phyloP scores from a whole-genome alignment of 2,329 filamentous ascomycete genomes.

The Cladosporium cucumerinum region DNA sequence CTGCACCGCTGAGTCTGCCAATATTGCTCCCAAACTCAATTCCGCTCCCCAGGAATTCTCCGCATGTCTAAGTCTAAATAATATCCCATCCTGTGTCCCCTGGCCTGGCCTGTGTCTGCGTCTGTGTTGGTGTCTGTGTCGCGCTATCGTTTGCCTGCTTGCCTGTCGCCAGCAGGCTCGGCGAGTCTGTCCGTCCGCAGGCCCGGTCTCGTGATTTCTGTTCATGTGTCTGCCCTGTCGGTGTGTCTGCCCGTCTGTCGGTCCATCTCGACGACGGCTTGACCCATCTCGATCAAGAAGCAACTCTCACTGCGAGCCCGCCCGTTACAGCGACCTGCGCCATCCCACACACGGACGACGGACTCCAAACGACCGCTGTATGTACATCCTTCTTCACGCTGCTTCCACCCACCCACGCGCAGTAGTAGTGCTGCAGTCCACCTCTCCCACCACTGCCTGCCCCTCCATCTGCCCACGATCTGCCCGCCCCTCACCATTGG shows the following conservation, averaged over 20 bases:
- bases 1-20: background rate
- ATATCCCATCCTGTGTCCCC: background rate
- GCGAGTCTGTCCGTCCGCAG: background rate
- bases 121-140: background rate
- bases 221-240: background rate
- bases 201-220: background rate
- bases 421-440: background rate
- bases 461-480: slow-evolving; percentile 9
- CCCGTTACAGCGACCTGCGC: slow-evolving; percentile 8
- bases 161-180: background rate
- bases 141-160: background rate
- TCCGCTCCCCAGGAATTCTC: slow-evolving; percentile 5
- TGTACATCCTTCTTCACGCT: slow-evolving; percentile 11
- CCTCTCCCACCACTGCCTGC: background rate
- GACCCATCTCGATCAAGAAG: background rate
- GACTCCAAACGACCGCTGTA: background rate
- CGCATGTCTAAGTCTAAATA: background rate
- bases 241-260: background rate
- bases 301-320: background rate
- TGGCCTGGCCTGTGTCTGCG: background rate
- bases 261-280: background rate
- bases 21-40: slow-evolving; percentile 1
- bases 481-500: slow-evolving; percentile 8
- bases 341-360: slow-evolving; percentile 8
- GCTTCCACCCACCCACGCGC: background rate